Base-by-base conservation (phyloP, 108 stramenopile genomes). In the Nitzschia inconspicua region DNA sequence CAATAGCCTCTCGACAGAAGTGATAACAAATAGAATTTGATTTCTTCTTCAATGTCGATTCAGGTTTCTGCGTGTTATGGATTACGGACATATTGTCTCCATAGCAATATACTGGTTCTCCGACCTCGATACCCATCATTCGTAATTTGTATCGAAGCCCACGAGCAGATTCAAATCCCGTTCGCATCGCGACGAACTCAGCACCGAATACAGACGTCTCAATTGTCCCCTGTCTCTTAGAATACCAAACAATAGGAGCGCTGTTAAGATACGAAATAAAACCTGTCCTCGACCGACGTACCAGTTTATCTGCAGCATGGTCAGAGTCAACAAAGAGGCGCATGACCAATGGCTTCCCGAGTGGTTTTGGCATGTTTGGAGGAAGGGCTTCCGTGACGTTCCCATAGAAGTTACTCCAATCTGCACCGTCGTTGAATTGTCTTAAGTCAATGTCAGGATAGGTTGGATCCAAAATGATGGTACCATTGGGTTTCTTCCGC, bases 121-220 rank as follows among this genome's bases (percentile, higher is more conserved):
- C 50, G 16, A 75, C 43, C 9, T 63, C 65, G 4, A 80, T 68
- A 2, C 80, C 78, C 80, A 79, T 76, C 65, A 79, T 79, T 5
- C 78, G 44, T 20, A 80, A 47, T 56, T 82, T 77, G 63, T 82
- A 82, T 51, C 80, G 40, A 20, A 85, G 28, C 9, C 73, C 79
- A 47, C 63, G 4, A 24, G 78, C 20, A 22, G 43, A 73, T 46
- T 82, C 80, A 34, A 25, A 44, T 24, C 63, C 62, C 42, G 43
- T 44, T 49, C 67, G 80, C 73, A 80, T 78, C 20, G 78, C 85
- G 9, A 69, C 44, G 40, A 80, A 76, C 52, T 86, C 78, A 57
- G 40, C 47, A 69, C 85, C 52, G 61, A 78, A 87, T 10, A 73
- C 72, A 36, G 70, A 69, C 0, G 79, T 61, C 41, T 86, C 79